Base-by-base conservation (phyloP, 1,284 basidiomycete species). In the Pascua guehoae region DNA sequence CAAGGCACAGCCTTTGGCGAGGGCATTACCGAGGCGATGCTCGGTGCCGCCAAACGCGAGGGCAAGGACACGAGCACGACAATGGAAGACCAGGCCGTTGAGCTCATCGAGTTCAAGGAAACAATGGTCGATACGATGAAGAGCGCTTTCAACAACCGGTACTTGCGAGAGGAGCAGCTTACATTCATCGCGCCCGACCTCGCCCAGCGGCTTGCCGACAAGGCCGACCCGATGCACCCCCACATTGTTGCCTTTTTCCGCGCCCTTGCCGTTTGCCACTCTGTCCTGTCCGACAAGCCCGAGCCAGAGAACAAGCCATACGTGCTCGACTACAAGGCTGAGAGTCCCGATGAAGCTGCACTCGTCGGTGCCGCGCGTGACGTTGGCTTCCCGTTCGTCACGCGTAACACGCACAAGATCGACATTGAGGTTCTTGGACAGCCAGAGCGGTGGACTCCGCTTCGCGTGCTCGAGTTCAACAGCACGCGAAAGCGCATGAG, bases 401-500 rank as follows among this genome's bases (percentile, higher is more conserved):
- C 82, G 61, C 87, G 87, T 74, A 82, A 84, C 49, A 88, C 88
- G 73, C 85, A 88, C 48, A 78, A 79, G 12, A 76, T 96, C 67
- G 89, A 94, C 57, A 92, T 98, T 66, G 90, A 95, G 77, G 89
- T 96, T 12, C 84, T 94, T 80, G 94, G 94, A 1, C 86, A 89
- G 74, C 79, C 84, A 1, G 94, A 98, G 78, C 83, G 84, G 49
- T 92, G 91, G 79, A 84, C 82, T 4, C 82, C 87, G 1, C 79
- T 98, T 37, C 86, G 88, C 68, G 81, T 90, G 63, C 82, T 97
- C 69, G 94, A 96, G 73, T 98, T 98, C 82, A 94, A 91, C 80
- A 88, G 86, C 62, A 88, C 91, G 45, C 80, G 94, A 59, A 98
- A 98, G 79, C 81, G 94, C 54, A 97, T 97, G 94, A 92, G 88